Base-by-base conservation (phyloP, 208 protist genomes). In the Spongospora subterranea region DNA sequence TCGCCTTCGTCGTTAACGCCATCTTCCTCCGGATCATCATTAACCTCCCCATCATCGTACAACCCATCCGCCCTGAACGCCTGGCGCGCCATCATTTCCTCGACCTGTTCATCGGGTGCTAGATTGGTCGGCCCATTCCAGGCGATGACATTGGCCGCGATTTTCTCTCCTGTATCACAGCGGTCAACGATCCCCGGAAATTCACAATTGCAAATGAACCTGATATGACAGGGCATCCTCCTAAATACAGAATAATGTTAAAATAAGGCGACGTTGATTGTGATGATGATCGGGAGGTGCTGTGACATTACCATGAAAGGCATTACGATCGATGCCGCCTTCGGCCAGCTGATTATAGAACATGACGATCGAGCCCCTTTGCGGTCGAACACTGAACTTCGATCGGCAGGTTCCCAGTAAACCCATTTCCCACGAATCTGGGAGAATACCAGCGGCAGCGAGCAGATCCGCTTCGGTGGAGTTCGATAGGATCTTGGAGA, bases 41-140 rank as follows among this genome's bases (percentile, higher is more conserved):
- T n/a, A n/a, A n/a, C n/a, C n/a, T n/a, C n/a, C n/a, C n/a, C n/a
- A n/a, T n/a, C n/a, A n/a, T n/a, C n/a, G n/a, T n/a, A n/a, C n/a
- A n/a, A n/a, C n/a, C n/a, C n/a, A n/a, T n/a, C n/a, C n/a, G n/a
- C n/a, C n/a, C n/a, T n/a, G n/a, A n/a, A n/a, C n/a, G n/a, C n/a
- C n/a, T n/a, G n/a, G n/a, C n/a, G n/a, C n/a, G n/a, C n/a, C n/a
- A 60, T 60, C 50, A 60, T 6, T 6, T 6, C 50, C 24, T 60
- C 50, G 6, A 60, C 24, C 50, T 60, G 13, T 60, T 60, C 50
- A 29, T 60, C 50, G 24, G 13, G 6, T 29, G 50, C 50, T 29
- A 60, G 50, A 60, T 60, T 60, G 50, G 50, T 60, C 50, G 50
- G 50, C 50, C 50, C 50, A 60, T 60, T 60, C 50, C 50, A 60